Evolutionary conservation across 148 eudicot genomes (phyloP), one percentile per base, ranked within the genome.

Genomic region (Chenopodium berlandieri): DNA sequence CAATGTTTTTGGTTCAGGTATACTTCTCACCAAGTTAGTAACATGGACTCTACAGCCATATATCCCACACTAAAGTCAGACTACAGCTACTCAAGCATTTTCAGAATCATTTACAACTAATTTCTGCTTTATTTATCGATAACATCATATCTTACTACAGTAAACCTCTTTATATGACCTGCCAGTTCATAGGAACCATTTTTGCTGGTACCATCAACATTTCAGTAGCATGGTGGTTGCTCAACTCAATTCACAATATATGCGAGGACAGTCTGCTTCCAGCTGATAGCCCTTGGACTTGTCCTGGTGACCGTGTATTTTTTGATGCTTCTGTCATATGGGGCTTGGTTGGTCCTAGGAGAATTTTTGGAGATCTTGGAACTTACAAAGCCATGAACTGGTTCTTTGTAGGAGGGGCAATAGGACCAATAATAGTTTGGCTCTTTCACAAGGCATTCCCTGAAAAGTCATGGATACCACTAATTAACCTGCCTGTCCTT

Each of bases 1-100:
- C 99, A 19, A 96, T 96, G 99, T 96, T 96, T 86, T 84, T 96
- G 85, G 99, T 96, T 83, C 99, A 94, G 99, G 99, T 96, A 89
- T 75, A 60, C 14, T 58, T 73, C 77, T 67, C 56, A 74, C 54
- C 75, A 78, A 66, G 54, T 12, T 31, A 67, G 65, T 4, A 67
- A 65, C 58, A 31, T 37, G 11, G 34, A 4, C 37, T 67, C 52
- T 67, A 23, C 77, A 60, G 2, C 25, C 20, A 6, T 25, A 12
- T 60, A 20, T 1, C 73, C 58, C 76, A n/a, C 20, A 19, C 32
- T 68, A 34, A n/a, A 50, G 63, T 76, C 46, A 75, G 13, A 56
- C 19, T 23, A 17, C 19, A 52, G 40, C 19, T 56, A 30, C 73
- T 66, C 23, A 16, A 47, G 62, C 9, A 11, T 48, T 56, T 27